Conservation (phyloP, 179 eudicot species). For the Nepenthes alata region DNA sequence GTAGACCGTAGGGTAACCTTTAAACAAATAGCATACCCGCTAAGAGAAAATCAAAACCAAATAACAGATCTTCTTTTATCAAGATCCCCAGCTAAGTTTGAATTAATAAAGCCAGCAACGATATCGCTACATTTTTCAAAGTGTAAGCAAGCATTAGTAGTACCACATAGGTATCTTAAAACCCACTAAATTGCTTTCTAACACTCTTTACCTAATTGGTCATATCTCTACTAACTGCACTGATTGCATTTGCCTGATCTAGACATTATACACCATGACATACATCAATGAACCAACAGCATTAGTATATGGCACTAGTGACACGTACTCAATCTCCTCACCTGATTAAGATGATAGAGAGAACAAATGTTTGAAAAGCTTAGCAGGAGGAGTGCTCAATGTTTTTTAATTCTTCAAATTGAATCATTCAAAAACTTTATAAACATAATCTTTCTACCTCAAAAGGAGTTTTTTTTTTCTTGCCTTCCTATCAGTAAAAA, state of each 20-base stretch:
- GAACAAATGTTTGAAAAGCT: not conserved
- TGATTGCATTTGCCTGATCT: conserved; percentile 1
- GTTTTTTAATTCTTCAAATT: not conserved
- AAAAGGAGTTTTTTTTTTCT: not conserved
- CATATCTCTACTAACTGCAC: conserved; percentile 8
- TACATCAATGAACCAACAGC: conserved; percentile 3
- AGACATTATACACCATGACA: conserved; percentile 8
- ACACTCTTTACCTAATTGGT: conserved; percentile 5
- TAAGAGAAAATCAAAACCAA: conserved; percentile 1
- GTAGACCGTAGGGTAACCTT: not conserved
- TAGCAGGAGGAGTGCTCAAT: not conserved
- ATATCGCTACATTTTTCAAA: not conserved
- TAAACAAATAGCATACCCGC: not conserved
- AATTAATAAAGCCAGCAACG: not conserved
- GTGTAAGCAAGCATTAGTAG: not conserved
- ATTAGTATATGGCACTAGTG: not conserved
- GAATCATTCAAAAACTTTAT: not conserved
- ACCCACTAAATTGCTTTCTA: conserved; percentile 7
- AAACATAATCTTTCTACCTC: not conserved
- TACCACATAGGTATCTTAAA: conserved; percentile 6
- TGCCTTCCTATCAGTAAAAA: too few relatives aligned
- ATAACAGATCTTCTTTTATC: conserved; percentile 4
- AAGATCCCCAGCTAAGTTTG: conserved; percentile 1
- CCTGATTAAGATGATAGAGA: too few relatives aligned
- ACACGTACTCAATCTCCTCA: not conserved